phyloP scores from a whole-genome alignment of 140 eudicot genomes.

The Eryngium alpinum region DNA sequence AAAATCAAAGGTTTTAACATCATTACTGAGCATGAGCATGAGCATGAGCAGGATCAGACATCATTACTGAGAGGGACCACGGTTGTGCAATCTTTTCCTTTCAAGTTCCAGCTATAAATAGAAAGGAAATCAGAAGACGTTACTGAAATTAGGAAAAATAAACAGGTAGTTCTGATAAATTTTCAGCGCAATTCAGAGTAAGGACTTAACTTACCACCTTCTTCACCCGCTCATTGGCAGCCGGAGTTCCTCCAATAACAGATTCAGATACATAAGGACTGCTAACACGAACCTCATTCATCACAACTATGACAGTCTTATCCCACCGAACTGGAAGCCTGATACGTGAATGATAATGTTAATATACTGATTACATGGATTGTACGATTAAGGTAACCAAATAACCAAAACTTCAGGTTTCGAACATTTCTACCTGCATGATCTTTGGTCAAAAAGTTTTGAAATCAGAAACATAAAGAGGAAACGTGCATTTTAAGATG shows the following conservation, averaged over 20 bases:
- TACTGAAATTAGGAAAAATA: neutral
- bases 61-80: conserved; percentile 44
- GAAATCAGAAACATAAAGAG: too few relatives aligned
- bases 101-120: conserved; percentile 72
- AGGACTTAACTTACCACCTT: conserved; percentile 73
- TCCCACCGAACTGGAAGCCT: conserved; percentile 99
- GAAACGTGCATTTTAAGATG: too few relatives aligned
- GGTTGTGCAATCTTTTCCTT: conserved; percentile 79
- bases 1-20: neutral
- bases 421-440: neutral
- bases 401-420: neutral
- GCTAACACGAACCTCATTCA: conserved; percentile 92
- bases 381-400: neutral
- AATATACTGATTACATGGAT: neutral
- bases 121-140: neutral
- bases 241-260: conserved; percentile 84
- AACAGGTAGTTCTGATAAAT: neutral
- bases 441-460: too few relatives aligned
- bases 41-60: too few relatives aligned
- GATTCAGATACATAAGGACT: conserved; percentile 96
- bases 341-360: conserved; percentile 10
- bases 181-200: neutral
- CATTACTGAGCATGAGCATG: too few relatives aligned
- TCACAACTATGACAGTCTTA: conserved; percentile 85
- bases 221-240: conserved; percentile 96